Evolutionary conservation across 2,329 filamentous ascomycete genomes (phyloP).

Genomic region (Colletotrichum cereale): DNA sequence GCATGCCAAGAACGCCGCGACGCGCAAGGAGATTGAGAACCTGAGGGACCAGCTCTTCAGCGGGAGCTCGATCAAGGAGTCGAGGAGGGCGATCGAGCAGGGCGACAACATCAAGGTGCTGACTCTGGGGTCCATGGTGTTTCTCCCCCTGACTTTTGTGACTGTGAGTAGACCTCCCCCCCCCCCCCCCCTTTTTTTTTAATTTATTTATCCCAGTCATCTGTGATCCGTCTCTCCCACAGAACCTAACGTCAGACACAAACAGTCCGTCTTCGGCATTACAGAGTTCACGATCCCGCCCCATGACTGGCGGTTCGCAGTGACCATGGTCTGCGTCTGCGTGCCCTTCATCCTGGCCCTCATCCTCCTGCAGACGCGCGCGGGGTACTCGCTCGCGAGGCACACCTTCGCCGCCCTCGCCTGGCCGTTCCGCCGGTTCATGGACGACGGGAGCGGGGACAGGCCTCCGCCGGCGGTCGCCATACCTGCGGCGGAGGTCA

Average conservation of each 20-base stretch:
- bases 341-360: slow-evolving; percentile 63
- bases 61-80: slow-evolving; percentile 73
- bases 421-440: slow-evolving; percentile 22
- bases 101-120: slow-evolving; percentile 72
- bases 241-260: slow-evolving; percentile 6
- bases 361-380: slow-evolving; percentile 58
- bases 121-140: slow-evolving; percentile 72
- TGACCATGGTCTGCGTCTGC: slow-evolving; percentile 75
- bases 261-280: slow-evolving; percentile 66
- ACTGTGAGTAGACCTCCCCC: slow-evolving; percentile 53
- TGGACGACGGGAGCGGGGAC: neutral
- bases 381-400: slow-evolving; percentile 43
- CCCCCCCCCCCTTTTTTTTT: neutral
- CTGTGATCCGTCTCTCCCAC: neutral
- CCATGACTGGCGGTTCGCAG: slow-evolving; percentile 59
- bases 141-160: slow-evolving; percentile 72
- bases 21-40: slow-evolving; percentile 66
- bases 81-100: slow-evolving; percentile 71
- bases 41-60: slow-evolving; percentile 73
- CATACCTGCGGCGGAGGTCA: slow-evolving; percentile 20
- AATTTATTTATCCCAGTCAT: too few species aligned
- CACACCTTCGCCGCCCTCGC: slow-evolving; percentile 14
- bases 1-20: slow-evolving; percentile 64
- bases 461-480: neutral
- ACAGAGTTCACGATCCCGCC: slow-evolving; percentile 58